Conservation (phyloP, 2,329 filamentous ascomycete species). For the Aspergillus ruber region DNA sequence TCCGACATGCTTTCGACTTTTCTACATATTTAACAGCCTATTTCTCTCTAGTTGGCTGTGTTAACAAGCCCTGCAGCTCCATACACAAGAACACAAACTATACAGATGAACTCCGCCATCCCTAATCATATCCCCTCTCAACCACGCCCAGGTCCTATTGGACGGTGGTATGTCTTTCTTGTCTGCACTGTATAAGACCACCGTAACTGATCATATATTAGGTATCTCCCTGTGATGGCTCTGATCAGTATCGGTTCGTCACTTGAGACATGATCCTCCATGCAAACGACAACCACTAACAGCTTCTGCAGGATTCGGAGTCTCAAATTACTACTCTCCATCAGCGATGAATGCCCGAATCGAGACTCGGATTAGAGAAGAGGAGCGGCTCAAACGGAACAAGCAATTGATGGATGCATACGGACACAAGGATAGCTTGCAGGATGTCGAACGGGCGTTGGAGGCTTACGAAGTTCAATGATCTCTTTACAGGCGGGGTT, state of each 20-base stretch:
- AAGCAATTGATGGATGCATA: constrained; percentile 42
- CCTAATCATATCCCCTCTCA: background rate
- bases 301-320: constrained; percentile 11
- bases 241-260: constrained; percentile 1
- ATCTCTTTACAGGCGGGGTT: constrained; percentile 1
- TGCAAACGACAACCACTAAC: background rate
- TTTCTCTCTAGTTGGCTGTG: no score
- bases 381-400: constrained; percentile 32
- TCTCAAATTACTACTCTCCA: constrained; percentile 8
- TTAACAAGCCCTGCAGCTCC: no score
- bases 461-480: constrained; percentile 39
- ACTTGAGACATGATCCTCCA: background rate
- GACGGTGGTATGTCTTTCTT: background rate
- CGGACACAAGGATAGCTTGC: constrained; percentile 37
- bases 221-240: constrained; percentile 1
- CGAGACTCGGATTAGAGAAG: constrained; percentile 14
- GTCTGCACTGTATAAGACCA: no score
- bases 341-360: constrained; percentile 1
- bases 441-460: constrained; percentile 41
- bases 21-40: background rate
- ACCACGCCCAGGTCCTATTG: background rate
- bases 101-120: background rate
- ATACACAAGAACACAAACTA: background rate
- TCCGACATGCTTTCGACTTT: background rate
- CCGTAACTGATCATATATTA: background rate